Percentiles rank a stretch among this genome's conserved stretches.
phyloP scores from a whole-genome alignment of 2,329 filamentous ascomycete species.

The Fusarium haematococcum region DNA sequence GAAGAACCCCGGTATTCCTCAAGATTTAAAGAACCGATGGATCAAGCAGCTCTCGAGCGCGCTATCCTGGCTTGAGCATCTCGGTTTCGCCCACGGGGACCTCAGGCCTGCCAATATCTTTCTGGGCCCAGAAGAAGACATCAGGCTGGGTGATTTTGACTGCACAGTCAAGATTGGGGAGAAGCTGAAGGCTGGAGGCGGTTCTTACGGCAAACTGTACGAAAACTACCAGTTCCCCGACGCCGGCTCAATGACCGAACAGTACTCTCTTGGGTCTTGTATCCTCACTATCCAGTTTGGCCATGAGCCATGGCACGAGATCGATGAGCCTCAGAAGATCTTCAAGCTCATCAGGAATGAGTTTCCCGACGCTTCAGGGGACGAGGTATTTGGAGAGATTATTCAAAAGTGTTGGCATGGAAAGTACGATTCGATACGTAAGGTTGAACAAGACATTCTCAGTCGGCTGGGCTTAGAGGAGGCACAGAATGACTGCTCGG shows the following conservation, averaged over 20 bases:
- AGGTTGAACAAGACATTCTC: background rate
- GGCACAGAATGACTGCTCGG: background rate
- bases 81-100: background rate
- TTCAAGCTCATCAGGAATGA: background rate
- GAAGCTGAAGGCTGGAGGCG: background rate
- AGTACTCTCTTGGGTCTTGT: slow-evolving; percentile 15
- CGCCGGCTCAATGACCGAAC: slow-evolving; percentile 4
- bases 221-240: background rate
- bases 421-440: background rate
- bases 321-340: background rate
- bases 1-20: background rate
- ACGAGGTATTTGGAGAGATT: background rate
- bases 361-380: background rate
- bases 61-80: background rate
- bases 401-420: background rate
- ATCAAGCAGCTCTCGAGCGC: background rate
- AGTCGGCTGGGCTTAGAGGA: background rate
- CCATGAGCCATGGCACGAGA: background rate
- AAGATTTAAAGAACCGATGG: background rate
- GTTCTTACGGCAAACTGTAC: slow-evolving; percentile 1
- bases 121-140: background rate
- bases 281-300: slow-evolving; percentile 11
- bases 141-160: slow-evolving; percentile 11
- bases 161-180: background rate
- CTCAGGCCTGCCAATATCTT: background rate